Percentiles rank a stretch among this genome's conserved stretches.
Evolutionary conservation across 208 protist genomes (phyloP).

Genomic region (Angomonas deanei): DNA sequence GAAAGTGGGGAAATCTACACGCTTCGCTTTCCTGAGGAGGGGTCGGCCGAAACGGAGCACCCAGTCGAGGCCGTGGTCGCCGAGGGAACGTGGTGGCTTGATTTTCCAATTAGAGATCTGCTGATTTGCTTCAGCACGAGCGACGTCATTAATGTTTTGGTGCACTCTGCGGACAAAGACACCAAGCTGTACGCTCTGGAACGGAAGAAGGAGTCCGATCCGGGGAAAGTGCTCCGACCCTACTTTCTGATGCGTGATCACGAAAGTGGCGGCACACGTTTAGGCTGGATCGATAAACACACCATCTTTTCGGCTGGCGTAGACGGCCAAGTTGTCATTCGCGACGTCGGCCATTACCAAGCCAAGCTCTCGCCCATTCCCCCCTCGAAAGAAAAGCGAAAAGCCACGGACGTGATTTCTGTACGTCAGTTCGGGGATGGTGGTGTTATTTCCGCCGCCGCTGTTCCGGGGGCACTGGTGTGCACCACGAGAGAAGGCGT

Average conservation of each 20-base stretch:
- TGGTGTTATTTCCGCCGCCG: slow-evolving; percentile 35
- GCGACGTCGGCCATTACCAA: slow-evolving; percentile 67
- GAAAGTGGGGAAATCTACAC: slow-evolving; percentile 63
- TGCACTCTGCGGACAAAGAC: slow-evolving; percentile 76
- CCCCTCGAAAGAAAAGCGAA: slow-evolving; percentile 76
- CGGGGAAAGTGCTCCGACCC: slow-evolving; percentile 41
- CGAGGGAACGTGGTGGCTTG: slow-evolving; percentile 61
- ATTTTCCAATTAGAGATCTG: slow-evolving; percentile 64
- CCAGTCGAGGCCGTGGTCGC: slow-evolving; percentile 24
- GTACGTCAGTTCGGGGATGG: slow-evolving; percentile 43
- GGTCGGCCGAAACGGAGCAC: slow-evolving; percentile 15
- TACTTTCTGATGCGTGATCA: slow-evolving; percentile 73
- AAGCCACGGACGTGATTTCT: slow-evolving; percentile 26
- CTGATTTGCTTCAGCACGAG: slow-evolving; percentile 35
- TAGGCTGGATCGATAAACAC: slow-evolving; percentile 28
- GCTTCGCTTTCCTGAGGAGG: slow-evolving; percentile 20
- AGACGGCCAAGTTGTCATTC: slow-evolving; percentile 56
- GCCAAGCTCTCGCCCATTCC: slow-evolving; percentile 49
- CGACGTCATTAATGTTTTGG: slow-evolving; percentile 60
- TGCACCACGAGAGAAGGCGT: slow-evolving; percentile 20
- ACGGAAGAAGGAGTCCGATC: slow-evolving; percentile 44
- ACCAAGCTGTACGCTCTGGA: slow-evolving; percentile 81
- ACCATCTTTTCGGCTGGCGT: slow-evolving; percentile 52
- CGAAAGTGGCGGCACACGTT: slow-evolving; percentile 46
- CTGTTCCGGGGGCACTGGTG: slow-evolving; percentile 6